These are phyloP conservation scores for Sporothrix protearum DNA, from an alignment of 2,329 filamentous ascomycete genomes.

Conservation along the genomic window DNA sequence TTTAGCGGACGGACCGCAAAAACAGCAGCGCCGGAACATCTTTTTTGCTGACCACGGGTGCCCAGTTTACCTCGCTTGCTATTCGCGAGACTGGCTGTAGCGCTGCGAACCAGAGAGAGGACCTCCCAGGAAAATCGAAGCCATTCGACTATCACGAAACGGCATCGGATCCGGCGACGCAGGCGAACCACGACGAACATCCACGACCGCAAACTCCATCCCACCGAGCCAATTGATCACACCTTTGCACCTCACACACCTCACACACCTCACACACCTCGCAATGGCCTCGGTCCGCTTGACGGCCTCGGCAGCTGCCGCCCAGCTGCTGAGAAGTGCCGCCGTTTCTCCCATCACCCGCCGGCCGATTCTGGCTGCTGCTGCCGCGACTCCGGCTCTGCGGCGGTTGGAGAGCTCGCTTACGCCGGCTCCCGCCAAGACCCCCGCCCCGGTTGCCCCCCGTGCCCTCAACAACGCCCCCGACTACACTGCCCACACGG, in stretches of 20 bases:
- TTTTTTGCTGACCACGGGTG: constrained; percentile 25
- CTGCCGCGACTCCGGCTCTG: constrained; percentile 39
- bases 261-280: constrained; percentile 16
- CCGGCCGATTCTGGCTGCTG: constrained; percentile 35
- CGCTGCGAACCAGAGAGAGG: constrained; percentile 10
- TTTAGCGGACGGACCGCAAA: constrained; percentile 18
- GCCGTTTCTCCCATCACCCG: constrained; percentile 24
- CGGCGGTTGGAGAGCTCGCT: constrained; percentile 55
- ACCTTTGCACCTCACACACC: background rate
- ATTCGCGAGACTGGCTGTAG: constrained; percentile 24
- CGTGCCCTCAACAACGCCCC: constrained; percentile 59
- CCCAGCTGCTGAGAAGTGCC: constrained; percentile 50
- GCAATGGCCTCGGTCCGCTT: constrained; percentile 65
- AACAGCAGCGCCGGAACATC: constrained; percentile 25
- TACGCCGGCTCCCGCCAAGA: constrained; percentile 41
- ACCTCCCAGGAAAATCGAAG: constrained; percentile 8
- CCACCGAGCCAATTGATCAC: background rate
- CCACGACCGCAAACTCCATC: background rate
- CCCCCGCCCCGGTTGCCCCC: constrained; percentile 36
- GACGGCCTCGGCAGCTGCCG: constrained; percentile 48
- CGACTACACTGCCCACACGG: constrained; percentile 74
- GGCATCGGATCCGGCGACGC: background rate
- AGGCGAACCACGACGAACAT: constrained; percentile 2
- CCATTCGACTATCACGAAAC: background rate
- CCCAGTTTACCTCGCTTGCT: constrained; percentile 26